Percentiles rank a stretch among this genome's conserved stretches.
Conservation (phyloP, 2,329 filamentous ascomycete genomes). For the Truncatella angustata region DNA sequence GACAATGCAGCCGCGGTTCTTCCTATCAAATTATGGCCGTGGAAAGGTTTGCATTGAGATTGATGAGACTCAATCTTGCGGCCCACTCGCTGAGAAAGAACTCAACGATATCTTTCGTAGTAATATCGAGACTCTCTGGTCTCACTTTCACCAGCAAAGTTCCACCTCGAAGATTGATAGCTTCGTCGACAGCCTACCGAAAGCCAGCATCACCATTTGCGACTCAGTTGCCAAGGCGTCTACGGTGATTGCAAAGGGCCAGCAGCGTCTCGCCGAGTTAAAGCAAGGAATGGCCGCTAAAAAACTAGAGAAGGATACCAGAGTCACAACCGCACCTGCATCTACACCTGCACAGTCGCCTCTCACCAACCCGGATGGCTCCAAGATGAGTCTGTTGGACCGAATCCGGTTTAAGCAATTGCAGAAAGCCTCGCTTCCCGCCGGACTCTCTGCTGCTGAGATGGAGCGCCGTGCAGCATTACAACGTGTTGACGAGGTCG, state of each 20-base stretch:
- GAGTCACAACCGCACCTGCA: conserved; percentile 29
- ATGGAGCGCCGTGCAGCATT: conserved; percentile 63
- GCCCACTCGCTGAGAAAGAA: conserved; percentile 46
- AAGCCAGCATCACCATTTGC: conserved; percentile 51
- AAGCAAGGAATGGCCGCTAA: conserved; percentile 58
- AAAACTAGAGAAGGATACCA: conserved; percentile 44
- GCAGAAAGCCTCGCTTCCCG: conserved; percentile 42
- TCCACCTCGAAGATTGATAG: conserved; percentile 31
- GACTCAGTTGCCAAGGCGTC: conserved; percentile 51
- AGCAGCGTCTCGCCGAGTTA: conserved; percentile 66
- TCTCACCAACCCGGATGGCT: conserved; percentile 40
- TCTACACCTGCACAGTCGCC: conserved; percentile 23
- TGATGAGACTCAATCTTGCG: conserved; percentile 32
- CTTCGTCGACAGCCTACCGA: conserved; percentile 58
- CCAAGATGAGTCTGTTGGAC: conserved; percentile 69
- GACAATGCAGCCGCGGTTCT: conserved; percentile 20
- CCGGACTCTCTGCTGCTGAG: conserved; percentile 50
- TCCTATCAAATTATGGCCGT: conserved; percentile 39
- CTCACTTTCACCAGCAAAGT: conserved; percentile 25
- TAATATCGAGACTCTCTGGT: conserved; percentile 48
- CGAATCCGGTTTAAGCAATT: conserved; percentile 71
- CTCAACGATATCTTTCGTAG: conserved; percentile 54
- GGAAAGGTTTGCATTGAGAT: conserved; percentile 58
- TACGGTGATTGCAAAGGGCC: conserved; percentile 62
- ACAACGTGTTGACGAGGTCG: conserved; percentile 66